phyloP scores from a whole-genome alignment of 331 rosid species.

The Quercus phellos region DNA sequence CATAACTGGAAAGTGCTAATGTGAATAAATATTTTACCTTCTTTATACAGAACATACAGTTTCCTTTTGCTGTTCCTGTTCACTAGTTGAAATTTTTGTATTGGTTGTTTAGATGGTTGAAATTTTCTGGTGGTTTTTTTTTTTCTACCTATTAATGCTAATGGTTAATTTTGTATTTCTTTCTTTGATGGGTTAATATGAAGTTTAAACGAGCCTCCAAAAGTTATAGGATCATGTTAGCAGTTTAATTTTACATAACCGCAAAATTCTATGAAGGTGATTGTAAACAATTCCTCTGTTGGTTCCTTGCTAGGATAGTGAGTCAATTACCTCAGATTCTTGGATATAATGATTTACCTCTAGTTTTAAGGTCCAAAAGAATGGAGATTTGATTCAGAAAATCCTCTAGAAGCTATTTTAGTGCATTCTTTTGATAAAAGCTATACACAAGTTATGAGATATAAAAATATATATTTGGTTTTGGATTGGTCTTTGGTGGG shows the following conservation, averaged over 20 bases:
- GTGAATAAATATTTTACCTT: constrained; percentile 7
- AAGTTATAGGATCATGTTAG: background rate
- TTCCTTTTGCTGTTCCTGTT: constrained; percentile 15
- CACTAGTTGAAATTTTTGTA: background rate
- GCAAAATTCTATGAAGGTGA: background rate
- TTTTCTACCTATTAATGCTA: background rate
- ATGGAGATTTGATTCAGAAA: background rate
- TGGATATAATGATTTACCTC: background rate
- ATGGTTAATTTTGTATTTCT: background rate
- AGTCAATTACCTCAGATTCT: background rate
- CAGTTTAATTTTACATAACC: background rate
- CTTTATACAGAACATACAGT: constrained; percentile 14
- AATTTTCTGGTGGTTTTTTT: background rate
- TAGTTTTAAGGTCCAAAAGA: background rate
- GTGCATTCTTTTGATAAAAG: too few relatives aligned
- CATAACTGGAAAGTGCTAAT: constrained; percentile 3
- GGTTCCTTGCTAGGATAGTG: background rate
- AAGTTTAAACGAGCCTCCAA: background rate
- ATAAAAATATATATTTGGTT: too few relatives aligned
- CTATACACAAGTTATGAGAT: too few relatives aligned
- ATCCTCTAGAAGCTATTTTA: background rate
- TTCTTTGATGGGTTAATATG: background rate
- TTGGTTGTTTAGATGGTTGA: background rate
- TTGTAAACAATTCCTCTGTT: background rate
- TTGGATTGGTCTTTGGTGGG: too few relatives aligned